Conservation (phyloP, 2,329 filamentous ascomycete genomes). For the Clonostachys chloroleuca region DNA sequence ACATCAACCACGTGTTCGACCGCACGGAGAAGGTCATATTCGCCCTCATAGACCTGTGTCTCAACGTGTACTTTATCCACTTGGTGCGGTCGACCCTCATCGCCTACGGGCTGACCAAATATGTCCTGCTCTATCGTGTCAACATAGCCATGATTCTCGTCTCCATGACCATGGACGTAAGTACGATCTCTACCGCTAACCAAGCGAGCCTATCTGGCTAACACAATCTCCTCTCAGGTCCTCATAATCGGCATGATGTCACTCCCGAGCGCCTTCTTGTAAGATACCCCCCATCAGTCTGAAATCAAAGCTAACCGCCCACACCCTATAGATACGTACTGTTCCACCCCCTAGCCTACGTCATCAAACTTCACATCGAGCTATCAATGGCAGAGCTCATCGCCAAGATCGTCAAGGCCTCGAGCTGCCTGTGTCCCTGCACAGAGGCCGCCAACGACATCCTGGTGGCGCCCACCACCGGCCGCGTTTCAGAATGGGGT, state of each 20-base stretch:
- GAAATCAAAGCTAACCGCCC: neutral
- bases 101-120: constrained; percentile 41
- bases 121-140: constrained; percentile 33
- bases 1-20: constrained; percentile 46
- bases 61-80: constrained; percentile 46
- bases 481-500: too few species aligned
- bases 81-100: constrained; percentile 38
- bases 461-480: too few species aligned
- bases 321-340: constrained; percentile 13
- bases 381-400: constrained; percentile 46
- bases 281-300: neutral
- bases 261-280: constrained; percentile 15
- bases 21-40: constrained; percentile 47
- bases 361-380: constrained; percentile 44
- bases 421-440: too few species aligned
- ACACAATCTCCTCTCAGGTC: constrained; percentile 2
- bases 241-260: constrained; percentile 18
- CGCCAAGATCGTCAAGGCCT: constrained; percentile 4
- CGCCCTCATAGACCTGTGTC: constrained; percentile 35
- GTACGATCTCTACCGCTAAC: neutral
- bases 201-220: too few species aligned
- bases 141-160: constrained; percentile 16
- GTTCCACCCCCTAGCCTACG: constrained; percentile 39
- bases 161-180: constrained; percentile 15
- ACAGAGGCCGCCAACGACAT: too few species aligned